These are phyloP conservation scores for Phytophthora palmivora DNA, from an alignment of 352 stramenopile species.

Conservation along the genomic window DNA sequence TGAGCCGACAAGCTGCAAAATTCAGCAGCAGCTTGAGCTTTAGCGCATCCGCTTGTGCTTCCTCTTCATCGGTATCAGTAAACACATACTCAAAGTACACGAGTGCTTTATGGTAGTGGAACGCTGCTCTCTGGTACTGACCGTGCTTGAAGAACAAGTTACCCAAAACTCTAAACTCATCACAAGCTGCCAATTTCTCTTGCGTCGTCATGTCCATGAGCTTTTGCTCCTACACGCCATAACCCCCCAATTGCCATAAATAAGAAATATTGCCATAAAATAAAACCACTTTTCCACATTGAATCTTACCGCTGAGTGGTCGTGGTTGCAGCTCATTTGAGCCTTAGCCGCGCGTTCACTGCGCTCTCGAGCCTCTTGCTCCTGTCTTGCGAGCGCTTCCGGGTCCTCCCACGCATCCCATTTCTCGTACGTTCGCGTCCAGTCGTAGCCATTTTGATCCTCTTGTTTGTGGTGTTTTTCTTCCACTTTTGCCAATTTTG, in stretches of 20 bases:
- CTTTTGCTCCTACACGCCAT: conserved; percentile 62
- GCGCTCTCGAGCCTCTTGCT: conserved; percentile 70
- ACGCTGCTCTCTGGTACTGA: conserved; percentile 82
- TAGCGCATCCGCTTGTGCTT: conserved; percentile 52
- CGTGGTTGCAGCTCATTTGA: conserved; percentile 79
- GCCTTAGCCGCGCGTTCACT: conserved; percentile 55
- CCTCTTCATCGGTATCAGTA: conserved; percentile 65
- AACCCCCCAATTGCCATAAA: conserved; percentile 11
- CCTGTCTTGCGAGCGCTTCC: conserved; percentile 72
- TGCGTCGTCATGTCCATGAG: conserved; percentile 87
- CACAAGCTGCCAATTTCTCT: conserved; percentile 67
- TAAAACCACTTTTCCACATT: not conserved
- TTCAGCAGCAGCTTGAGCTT: conserved; percentile 77
- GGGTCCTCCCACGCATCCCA: conserved; percentile 85
- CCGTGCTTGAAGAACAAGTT: conserved; percentile 83
- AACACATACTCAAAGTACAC: conserved; percentile 92
- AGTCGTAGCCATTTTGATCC: conserved; percentile 59
- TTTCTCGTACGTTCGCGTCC: conserved; percentile 79
- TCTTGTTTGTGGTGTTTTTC: conserved; percentile 25
- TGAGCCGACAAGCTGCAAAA: conserved; percentile 75
- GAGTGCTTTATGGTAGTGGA: conserved; percentile 84
- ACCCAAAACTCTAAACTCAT: conserved; percentile 71
- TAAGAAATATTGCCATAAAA: conserved; percentile 11
- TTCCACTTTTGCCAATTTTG: conserved; percentile 39
- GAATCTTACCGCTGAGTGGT: conserved; percentile 72